Evolutionary conservation across 2,329 filamentous ascomycete species (phyloP).

Genomic region (Diplodia intermedia): DNA sequence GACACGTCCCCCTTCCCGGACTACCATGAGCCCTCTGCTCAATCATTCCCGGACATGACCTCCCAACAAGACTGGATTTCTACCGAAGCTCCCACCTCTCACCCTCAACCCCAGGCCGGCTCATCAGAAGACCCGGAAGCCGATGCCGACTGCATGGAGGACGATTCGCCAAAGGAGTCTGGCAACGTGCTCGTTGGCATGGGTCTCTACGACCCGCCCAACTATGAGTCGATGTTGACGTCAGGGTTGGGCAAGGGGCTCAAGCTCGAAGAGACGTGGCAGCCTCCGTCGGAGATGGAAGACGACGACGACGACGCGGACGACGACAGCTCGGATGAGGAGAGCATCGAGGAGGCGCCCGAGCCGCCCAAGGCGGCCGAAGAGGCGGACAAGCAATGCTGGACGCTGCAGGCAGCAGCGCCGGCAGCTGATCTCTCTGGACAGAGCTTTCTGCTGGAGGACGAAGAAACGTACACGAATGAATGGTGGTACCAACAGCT

Average conservation of each 20-base stretch:
- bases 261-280: constrained; percentile 83
- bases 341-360: constrained; percentile 48
- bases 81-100: constrained; percentile 5
- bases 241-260: constrained; percentile 68
- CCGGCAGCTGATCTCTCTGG: constrained; percentile 46
- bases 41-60: constrained; percentile 17
- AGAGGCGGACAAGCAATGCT: constrained; percentile 35
- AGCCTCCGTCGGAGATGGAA: constrained; percentile 59
- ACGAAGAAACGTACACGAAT: constrained; percentile 47
- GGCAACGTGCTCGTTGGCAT: constrained; percentile 81
- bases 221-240: constrained; percentile 60
- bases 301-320: constrained; percentile 59
- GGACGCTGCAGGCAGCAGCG: constrained; percentile 41
- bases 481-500: constrained; percentile 52
- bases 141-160: constrained; percentile 51
- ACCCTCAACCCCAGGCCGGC: constrained; percentile 21
- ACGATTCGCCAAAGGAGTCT: constrained; percentile 61
- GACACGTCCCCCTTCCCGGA: constrained; percentile 21
- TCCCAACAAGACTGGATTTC: constrained; percentile 13
- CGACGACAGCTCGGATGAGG: constrained; percentile 52
- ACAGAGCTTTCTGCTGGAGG: constrained; percentile 52
- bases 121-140: constrained; percentile 52
- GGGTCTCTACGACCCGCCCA: constrained; percentile 79
- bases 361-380: constrained; percentile 27
- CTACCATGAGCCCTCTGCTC: constrained; percentile 16